Percentiles rank a stretch among this genome's conserved stretches.
Conservation (phyloP, 2,329 filamentous ascomycete species). For the Metarhizium rileyi region DNA sequence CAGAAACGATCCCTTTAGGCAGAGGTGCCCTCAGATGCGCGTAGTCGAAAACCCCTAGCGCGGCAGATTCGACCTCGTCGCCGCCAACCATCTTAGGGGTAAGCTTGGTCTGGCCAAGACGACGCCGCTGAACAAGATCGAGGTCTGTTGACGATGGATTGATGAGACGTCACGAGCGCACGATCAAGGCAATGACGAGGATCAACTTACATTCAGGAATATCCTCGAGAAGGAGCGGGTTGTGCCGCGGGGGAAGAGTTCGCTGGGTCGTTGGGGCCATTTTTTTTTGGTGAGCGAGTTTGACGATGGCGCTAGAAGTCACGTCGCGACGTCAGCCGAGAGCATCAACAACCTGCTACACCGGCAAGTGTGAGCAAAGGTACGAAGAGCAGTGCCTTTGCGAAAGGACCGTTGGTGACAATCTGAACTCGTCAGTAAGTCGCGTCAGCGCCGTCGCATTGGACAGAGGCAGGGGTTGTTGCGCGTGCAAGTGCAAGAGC, state of each 20-base stretch:
- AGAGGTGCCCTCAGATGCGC: slow-evolving; percentile 88
- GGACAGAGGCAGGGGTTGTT: not conserved
- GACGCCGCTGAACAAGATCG: slow-evolving; percentile 72
- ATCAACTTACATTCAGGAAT: slow-evolving; percentile 48
- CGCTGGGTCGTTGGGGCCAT: slow-evolving; percentile 30
- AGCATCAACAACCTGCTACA: not conserved
- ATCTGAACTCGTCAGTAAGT: not conserved
- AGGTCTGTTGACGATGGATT: slow-evolving; percentile 37
- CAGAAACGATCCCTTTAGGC: slow-evolving; percentile 82
- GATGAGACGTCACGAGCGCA: slow-evolving; percentile 14
- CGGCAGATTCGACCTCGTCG: slow-evolving; percentile 63
- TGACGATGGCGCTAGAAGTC: not conserved
- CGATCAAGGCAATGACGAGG: slow-evolving; percentile 4
- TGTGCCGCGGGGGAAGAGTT: slow-evolving; percentile 50
- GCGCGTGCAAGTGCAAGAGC: not conserved
- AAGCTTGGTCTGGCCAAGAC: slow-evolving; percentile 86
- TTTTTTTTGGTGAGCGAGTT: not conserved
- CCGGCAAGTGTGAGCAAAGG: not conserved
- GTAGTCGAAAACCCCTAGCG: slow-evolving; percentile 85
- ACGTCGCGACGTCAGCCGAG: slow-evolving; percentile 2
- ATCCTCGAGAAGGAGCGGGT: slow-evolving; percentile 56
- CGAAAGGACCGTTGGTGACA: not conserved
- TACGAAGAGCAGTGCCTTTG: not conserved
- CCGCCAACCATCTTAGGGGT: slow-evolving; percentile 69
- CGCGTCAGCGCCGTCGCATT: not conserved